phyloP scores from a whole-genome alignment of 1,284 basidiomycete species.

The Boletus smithii region DNA sequence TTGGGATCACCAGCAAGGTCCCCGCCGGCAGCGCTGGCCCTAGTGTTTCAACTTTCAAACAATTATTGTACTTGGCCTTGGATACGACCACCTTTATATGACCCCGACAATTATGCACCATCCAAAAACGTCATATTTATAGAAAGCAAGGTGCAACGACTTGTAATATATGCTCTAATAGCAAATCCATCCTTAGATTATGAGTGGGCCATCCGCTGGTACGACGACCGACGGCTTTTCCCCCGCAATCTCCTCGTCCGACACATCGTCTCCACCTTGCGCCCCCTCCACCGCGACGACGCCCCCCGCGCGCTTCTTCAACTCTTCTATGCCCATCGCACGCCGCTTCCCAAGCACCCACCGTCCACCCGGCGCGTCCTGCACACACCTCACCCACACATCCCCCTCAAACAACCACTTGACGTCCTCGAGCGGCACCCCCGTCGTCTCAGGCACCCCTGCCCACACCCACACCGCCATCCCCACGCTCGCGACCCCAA shows the following conservation, averaged over 20 bases:
- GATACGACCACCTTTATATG: no score
- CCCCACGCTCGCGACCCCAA: slow-evolving; percentile 42
- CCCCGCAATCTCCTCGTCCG: neutral
- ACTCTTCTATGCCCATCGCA: slow-evolving; percentile 28
- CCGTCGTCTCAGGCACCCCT: slow-evolving; percentile 46
- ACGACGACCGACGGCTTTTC: neutral
- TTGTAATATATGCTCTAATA: no score
- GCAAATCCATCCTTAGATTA: slow-evolving; percentile 6
- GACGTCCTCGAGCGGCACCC: slow-evolving; percentile 47
- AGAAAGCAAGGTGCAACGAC: no score
- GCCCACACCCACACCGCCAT: slow-evolving; percentile 45
- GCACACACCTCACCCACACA: slow-evolving; percentile 38
- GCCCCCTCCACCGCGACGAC: neutral
- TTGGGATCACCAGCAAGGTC: no score
- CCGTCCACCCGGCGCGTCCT: slow-evolving; percentile 45
- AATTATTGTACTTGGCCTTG: no score
- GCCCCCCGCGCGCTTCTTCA: slow-evolving; percentile 17
- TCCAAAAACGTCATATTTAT: no score
- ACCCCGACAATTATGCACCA: no score
- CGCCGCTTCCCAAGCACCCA: slow-evolving; percentile 37
- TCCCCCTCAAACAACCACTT: slow-evolving; percentile 44
- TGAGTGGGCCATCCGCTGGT: neutral
- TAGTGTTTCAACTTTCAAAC: no score
- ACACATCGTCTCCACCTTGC: neutral
- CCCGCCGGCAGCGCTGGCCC: no score